Base-by-base conservation (phyloP, 2,329 filamentous ascomycete species). In the Paracoccidioides lutzii region DNA sequence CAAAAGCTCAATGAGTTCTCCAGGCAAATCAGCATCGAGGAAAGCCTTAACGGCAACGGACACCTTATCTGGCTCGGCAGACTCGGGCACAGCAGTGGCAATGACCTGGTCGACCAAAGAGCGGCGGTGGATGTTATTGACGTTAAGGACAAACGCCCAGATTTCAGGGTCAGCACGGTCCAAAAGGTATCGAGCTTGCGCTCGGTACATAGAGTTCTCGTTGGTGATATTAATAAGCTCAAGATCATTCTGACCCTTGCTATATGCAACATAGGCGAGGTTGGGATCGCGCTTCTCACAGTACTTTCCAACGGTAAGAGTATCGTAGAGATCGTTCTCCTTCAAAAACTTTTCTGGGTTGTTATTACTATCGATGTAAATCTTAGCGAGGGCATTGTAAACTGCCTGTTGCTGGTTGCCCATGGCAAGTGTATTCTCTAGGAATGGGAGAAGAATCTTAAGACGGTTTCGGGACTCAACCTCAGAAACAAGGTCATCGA, bases 151-250 rank as follows among this genome's bases (percentile, higher is more conserved):
- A 68, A 96, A 98, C 53, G 80, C 79, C 94, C 94, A 98, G 50
- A 98, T 83, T 70, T 98, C 93, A 2, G 78, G 71, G 66, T 98
- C 93, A 41, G 88, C 86, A 62, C 93, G 85, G 66, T 96, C 90
- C 53, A 98, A 78, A 30, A 98, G 80, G 72, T 98, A 98, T 41
- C 93, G 86, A 57, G 90, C 91, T 73, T 98, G 93, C n/a, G 88
- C 88, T 65, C 90, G 87, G 80, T 95, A 98, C 93, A 98, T 98
- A n/a, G 88, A 85, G 75, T 98, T 98, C 74, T 98, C 94, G 65
- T 97, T 98, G 67, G 93, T 97, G 67, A 98, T 91, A 71, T 87
- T 93, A 73, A 98, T 91, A 56, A 98, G 81, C 74, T 98, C 94
- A 37, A 98, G 75, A 66, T 98, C 93, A 62, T 98, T 98, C 73